Evolutionary conservation across 1,284 basidiomycete species (phyloP), one percentile per base, ranked within the genome.

Genomic region (Salmacisia buchloeana): DNA sequence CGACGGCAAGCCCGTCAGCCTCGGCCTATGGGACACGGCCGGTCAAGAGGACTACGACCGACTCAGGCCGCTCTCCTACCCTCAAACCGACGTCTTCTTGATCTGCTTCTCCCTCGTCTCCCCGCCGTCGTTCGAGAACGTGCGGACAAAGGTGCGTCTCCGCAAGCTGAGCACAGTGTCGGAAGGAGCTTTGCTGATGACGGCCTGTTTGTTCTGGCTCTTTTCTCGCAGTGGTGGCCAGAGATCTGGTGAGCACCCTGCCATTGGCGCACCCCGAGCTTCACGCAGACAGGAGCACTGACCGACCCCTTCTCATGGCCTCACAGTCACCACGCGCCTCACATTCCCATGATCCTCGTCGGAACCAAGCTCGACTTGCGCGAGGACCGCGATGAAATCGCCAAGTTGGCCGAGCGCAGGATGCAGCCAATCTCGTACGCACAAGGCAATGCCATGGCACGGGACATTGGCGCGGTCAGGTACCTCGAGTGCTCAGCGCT

Each of bases 31-130:
- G 94, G 77, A 79, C 62, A 79, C 77, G 5, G 77, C 77, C 3
- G 77, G 77, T 2, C 77, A 79, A 63, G 75, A 80, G 63, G 79
- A 80, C 57, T 94, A 94, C 81, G 96, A 98, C 82, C 90, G 96
- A 63, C 89, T 99, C 75, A 89, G 96, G 74, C 96, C 96, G 60
- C 86, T 98, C 69, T 94, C 92, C 67, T 99, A 99, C 83, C 96
- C 96, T 7, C 96, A 98, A 82, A 98, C 96, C 60, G 96, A 99
- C 81, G 93, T 99, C 39, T 98, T 99, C 84, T 85, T 99, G 80
- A 93, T 98, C 81, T 98, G 96, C 82, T 99, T 98, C 85, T 96
- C 92, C 54, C 86, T 97, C 69, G 94, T 97, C 78, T 93, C 90
- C 75, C 96, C 96, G 34, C 92, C 96, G 27, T 92, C 89, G 82